Evolutionary conservation across 352 stramenopile genomes (phyloP), one percentile per base, ranked within the genome.

Genomic region (Globisporangium barbulae): DNA sequence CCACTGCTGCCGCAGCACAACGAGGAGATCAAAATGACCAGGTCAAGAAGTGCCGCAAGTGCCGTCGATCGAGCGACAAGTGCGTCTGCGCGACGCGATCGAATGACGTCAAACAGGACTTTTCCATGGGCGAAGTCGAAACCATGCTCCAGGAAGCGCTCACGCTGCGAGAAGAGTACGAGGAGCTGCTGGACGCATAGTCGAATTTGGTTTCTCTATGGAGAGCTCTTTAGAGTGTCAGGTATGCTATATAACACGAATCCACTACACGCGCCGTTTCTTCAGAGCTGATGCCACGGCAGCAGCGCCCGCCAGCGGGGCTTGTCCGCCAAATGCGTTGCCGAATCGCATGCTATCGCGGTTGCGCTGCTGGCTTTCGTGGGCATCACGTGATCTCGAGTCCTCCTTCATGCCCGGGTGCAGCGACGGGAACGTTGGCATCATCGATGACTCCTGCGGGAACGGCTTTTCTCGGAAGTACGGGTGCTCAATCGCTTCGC

Each of bases 61-160:
- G 87, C 48, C 81, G 83, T 61, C 84, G 83, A 1, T 48, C 62
- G 1, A 77, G 69, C 17, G 74, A 62, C 70, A 91, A 88, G 56
- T 95, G 87, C 50, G 60, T 89, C 31, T 91, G 82, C 45, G 65
- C 73, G n/a, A 53, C 65, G 67, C 15, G 65, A 42, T 1, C 69
- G 22, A 53, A 53, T 4, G 69, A 71, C 33, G 44, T 68, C 5
- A 55, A 76, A 12, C 44, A 50, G 22, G 72, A 87, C 2, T 79
- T 86, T 53, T 89, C 85, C 0, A 70, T 77, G 13, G 70, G 61
- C 4, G 74, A 92, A 45, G 59, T 94, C 13, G 68, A 75, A 62
- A 65, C 75, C 42, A 91, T 92, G 85, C 72, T 94, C 55, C 68
- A 88, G 33, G 80, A 94, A 49, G 81, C 83, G 2, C 72, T 93